These are phyloP conservation scores for Achaetomiella virescens DNA, from an alignment of 495 filamentous ascomycete species.

Conservation along the genomic window DNA sequence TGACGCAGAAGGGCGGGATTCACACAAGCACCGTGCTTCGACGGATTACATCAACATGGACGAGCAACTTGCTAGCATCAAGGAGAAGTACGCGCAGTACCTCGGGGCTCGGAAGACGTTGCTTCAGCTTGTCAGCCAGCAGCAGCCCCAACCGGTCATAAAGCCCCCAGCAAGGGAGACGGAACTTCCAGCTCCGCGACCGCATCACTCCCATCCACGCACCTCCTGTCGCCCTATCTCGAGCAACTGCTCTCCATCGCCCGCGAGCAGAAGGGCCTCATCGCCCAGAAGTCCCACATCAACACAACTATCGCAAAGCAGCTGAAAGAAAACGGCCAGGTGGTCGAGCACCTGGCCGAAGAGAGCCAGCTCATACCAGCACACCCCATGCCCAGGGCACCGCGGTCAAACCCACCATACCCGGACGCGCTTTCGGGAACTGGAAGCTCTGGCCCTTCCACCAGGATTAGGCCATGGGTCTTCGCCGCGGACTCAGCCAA, in stretches of 20 bases:
- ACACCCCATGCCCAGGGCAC: conserved; percentile 45
- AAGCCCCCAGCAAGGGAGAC: conserved; percentile 25
- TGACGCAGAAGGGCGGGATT: conserved; percentile 31
- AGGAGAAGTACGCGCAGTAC: conserved; percentile 44
- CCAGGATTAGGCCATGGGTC: conserved; percentile 43
- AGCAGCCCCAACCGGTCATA: conserved; percentile 26
- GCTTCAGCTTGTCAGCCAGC: conserved; percentile 28
- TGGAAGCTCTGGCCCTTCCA: conserved; percentile 31
- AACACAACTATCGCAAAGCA: conserved; percentile 53
- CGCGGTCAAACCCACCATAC: conserved; percentile 18
- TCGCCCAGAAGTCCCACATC: conserved; percentile 60
- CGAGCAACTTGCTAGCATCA: conserved; percentile 45
- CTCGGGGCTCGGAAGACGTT: conserved; percentile 40
- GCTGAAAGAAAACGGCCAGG: conserved; percentile 49
- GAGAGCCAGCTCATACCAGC: conserved; percentile 64
- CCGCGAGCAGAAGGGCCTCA: conserved; percentile 54
- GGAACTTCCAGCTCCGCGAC: conserved; percentile 16
- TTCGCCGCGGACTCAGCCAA: conserved; percentile 45
- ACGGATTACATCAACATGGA: conserved; percentile 37
- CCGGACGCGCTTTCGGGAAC: conserved; percentile 19
- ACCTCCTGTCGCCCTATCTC: conserved; percentile 50
- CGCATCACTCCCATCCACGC: conserved; percentile 17
- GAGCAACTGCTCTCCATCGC: conserved; percentile 50
- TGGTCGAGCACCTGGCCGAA: conserved; percentile 54
- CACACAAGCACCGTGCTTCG: conserved; percentile 11